phyloP scores from a whole-genome alignment of 169 alveolate genomes.

The Cryptosporidium canis region DNA sequence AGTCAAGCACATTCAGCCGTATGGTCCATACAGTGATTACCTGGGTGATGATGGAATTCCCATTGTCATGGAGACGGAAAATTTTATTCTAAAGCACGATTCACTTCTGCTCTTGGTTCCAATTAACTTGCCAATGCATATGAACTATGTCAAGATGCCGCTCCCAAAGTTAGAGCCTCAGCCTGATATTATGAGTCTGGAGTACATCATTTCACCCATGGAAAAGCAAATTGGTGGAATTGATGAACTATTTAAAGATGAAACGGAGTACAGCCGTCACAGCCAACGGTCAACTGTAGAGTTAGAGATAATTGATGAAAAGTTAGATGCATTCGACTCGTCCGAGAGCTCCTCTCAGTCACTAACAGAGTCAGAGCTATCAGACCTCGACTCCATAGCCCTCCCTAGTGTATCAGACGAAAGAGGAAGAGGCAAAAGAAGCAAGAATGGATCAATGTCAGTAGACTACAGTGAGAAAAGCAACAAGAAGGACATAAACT shows the following conservation, averaged over 20 bases:
- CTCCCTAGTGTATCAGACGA: not conserved
- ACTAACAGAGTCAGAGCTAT: not conserved
- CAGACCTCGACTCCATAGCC: not conserved
- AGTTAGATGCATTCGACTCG: not conserved
- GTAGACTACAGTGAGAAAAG: not conserved
- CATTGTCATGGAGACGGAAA: constrained; percentile 18
- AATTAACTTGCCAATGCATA: not conserved
- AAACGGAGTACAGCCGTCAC: not conserved
- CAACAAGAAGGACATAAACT: not conserved
- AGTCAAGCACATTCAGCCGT: not conserved
- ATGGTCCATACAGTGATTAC: not conserved
- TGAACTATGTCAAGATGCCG: constrained; percentile 11
- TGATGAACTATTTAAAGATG: not conserved
- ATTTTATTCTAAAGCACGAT: not conserved
- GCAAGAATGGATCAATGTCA: not conserved
- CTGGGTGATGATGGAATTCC: constrained; percentile 32
- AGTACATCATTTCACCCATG: not conserved
- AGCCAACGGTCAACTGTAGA: not conserved
- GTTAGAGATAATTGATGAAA: not conserved
- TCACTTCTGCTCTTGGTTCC: constrained; percentile 9
- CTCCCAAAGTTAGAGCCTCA: not conserved
- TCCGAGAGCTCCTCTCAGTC: not conserved
- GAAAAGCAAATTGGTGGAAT: not conserved
- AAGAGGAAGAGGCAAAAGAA: not conserved
- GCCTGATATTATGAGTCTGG: not conserved